Conservation (phyloP, 352 stramenopile species). For the Phytopythium chamaehyphon region DNA sequence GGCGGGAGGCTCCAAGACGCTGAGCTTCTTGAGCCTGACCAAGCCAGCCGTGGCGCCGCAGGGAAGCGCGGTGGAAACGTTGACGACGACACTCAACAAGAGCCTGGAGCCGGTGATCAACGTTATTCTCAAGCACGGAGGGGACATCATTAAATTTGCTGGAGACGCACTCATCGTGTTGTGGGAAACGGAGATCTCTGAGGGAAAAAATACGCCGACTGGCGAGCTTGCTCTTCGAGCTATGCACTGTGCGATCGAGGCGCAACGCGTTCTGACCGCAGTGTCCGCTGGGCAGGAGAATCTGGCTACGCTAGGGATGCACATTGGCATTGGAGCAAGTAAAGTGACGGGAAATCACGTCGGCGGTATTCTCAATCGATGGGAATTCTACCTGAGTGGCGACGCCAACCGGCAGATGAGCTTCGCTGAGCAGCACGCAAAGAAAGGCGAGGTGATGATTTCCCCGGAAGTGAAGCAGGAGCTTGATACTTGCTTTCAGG, state of each 20-base stretch:
- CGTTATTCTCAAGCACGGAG: constrained; percentile 64
- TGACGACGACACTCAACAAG: constrained; percentile 77
- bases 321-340: constrained; percentile 80
- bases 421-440: constrained; percentile 55
- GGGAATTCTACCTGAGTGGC: constrained; percentile 86
- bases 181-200: constrained; percentile 66
- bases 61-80: constrained; percentile 62
- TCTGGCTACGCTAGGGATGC: constrained; percentile 55
- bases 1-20: constrained; percentile 5
- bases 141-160: constrained; percentile 84
- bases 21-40: constrained; percentile 46
- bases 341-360: constrained; percentile 76
- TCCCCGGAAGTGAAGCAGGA: constrained; percentile 46
- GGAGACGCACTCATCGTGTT: constrained; percentile 78
- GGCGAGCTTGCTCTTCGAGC: constrained; percentile 57
- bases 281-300: constrained; percentile 5
- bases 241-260: constrained; percentile 53
- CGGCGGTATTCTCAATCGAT: constrained; percentile 73
- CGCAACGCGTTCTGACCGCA: constrained; percentile 32
- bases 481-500: constrained; percentile 20
- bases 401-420: constrained; percentile 83
- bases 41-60: constrained; percentile 43
- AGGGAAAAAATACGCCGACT: constrained; percentile 21
- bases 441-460: constrained; percentile 70
- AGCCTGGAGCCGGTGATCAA: constrained; percentile 76